Conservation (phyloP, 441 rosid genomes). For the Croton setiger region DNA sequence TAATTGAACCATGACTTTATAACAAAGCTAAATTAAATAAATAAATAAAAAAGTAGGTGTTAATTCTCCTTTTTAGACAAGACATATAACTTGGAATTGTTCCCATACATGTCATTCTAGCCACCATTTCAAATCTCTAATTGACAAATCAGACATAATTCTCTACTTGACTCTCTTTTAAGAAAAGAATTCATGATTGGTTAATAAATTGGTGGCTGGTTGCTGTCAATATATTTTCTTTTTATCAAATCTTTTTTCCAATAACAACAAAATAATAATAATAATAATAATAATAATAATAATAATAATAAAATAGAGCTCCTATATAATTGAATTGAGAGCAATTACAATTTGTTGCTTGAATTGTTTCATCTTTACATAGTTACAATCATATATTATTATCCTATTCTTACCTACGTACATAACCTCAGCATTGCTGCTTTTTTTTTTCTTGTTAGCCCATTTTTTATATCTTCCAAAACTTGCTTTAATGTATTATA, state of each 20-base stretch:
- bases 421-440: constrained; percentile 17
- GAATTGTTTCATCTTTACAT: constrained; percentile 11
- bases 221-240: too few relatives aligned
- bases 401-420: constrained; percentile 16
- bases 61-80: background rate
- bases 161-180: background rate
- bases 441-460: constrained; percentile 16
- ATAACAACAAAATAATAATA: background rate
- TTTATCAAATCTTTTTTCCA: background rate
- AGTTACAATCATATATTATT: constrained; percentile 16
- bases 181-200: background rate
- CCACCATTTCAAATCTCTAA: too few relatives aligned
- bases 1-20: background rate
- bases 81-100: background rate
- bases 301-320: background rate
- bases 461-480: constrained; percentile 31
- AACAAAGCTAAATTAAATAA: background rate
- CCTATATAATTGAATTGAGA: background rate
- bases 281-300: too few relatives aligned
- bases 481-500: constrained; percentile 10
- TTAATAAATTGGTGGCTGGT: background rate
- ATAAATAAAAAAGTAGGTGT: background rate
- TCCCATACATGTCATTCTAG: background rate
- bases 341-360: constrained; percentile 8
- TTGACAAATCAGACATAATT: background rate